These are phyloP conservation scores for Quercus glauca DNA, from an alignment of 306 rosid species.

Conservation along the genomic window DNA sequence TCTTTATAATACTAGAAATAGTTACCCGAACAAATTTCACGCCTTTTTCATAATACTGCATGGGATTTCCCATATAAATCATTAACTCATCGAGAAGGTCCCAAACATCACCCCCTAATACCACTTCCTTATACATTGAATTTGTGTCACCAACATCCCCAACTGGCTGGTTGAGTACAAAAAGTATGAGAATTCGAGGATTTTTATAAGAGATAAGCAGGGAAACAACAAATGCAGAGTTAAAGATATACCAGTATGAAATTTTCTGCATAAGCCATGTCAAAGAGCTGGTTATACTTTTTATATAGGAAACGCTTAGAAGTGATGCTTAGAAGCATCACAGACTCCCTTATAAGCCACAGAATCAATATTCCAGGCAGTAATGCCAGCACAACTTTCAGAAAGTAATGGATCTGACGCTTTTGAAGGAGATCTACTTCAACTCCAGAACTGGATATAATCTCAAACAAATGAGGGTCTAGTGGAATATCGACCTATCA, in stretches of 20 bases:
- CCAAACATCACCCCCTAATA: constrained; percentile 98
- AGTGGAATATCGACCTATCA: constrained; percentile 92
- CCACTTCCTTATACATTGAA: constrained; percentile 90
- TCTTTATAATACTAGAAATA: constrained; percentile 10
- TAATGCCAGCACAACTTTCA: constrained; percentile 78
- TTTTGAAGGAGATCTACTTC: constrained; percentile 94
- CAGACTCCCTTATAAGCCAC: constrained; percentile 80
- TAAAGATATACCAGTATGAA: constrained; percentile 71
- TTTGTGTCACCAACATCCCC: constrained; percentile 80
- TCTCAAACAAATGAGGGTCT: constrained; percentile 90
- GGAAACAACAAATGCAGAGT: constrained; percentile 2
- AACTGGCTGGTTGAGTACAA: constrained; percentile 61
- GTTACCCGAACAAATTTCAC: constrained; percentile 97
- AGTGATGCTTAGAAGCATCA: constrained; percentile 66
- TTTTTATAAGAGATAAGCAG: background rate
- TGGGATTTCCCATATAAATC: constrained; percentile 98
- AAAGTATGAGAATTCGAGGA: constrained; percentile 15
- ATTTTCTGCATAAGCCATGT: constrained; percentile 91
- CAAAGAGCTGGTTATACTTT: constrained; percentile 42
- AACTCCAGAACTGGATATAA: constrained; percentile 80
- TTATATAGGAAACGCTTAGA: constrained; percentile 17
- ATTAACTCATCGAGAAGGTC: constrained; percentile 95
- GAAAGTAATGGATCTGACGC: constrained; percentile 77
- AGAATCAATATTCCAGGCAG: constrained; percentile 85
- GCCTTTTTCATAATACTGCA: constrained; percentile 86